Conservation (phyloP, 768 basidiomycete species). For the Tephrocybe sp. region DNA sequence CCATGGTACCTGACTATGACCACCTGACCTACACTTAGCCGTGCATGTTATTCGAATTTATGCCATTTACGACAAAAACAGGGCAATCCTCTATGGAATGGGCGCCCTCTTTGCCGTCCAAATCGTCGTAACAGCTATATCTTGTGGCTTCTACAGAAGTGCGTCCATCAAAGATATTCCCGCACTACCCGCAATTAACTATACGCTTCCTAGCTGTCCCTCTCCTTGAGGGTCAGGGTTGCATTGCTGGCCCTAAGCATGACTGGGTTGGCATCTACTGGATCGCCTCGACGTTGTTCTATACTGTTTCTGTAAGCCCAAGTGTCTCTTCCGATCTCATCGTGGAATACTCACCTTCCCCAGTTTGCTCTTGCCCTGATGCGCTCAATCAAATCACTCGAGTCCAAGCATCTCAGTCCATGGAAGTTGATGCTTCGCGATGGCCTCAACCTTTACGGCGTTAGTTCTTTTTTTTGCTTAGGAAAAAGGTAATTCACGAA, state of each 20-base stretch:
- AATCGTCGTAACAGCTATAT: constrained; percentile 67
- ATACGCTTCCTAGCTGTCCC: constrained; percentile 52
- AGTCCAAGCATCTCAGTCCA: constrained; percentile 52
- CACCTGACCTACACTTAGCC: constrained; percentile 25
- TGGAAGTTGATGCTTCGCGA: constrained; percentile 93
- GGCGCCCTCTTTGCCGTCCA: constrained; percentile 61
- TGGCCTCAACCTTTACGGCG: constrained; percentile 81
- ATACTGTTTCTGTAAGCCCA: constrained; percentile 58
- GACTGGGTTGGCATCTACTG: constrained; percentile 89
- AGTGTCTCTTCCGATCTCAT: background rate
- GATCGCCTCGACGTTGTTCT: constrained; percentile 72
- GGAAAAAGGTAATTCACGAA: background rate
- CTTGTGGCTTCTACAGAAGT: constrained; percentile 79
- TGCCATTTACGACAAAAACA: constrained; percentile 72
- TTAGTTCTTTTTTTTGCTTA: constrained; percentile 27
- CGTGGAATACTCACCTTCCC: background rate
- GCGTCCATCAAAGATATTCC: constrained; percentile 20
- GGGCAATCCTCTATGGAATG: constrained; percentile 53
- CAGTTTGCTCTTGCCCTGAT: constrained; percentile 59
- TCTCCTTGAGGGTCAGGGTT: constrained; percentile 71
- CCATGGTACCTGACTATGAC: constrained; percentile 1
- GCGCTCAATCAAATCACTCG: constrained; percentile 57
- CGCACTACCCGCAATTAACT: constrained; percentile 3
- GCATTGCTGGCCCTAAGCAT: constrained; percentile 78
- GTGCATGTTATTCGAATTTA: constrained; percentile 78